These are phyloP conservation scores for Scenedesmus sp. DNA, from an alignment of 163 green algal genomes.

Conservation along the genomic window DNA sequence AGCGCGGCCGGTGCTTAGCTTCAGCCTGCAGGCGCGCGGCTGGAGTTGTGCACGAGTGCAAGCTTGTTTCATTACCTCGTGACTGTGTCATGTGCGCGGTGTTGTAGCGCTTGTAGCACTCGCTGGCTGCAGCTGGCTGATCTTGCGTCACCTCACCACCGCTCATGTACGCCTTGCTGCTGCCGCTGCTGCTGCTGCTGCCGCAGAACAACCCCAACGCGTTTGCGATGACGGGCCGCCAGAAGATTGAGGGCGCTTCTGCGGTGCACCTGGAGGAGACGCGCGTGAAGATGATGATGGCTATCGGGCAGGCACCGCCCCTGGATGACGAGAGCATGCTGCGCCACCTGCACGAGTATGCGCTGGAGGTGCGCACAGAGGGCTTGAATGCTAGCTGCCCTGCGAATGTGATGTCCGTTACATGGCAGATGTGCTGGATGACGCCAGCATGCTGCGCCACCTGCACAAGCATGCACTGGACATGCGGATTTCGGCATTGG, in stretches of 20 bases:
- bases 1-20: constrained; percentile 67
- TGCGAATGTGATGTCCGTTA: not conserved
- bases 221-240: constrained; percentile 81
- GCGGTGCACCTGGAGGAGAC: constrained; percentile 81
- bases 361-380: constrained; percentile 56
- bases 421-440: constrained; percentile 23
- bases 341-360: constrained; percentile 75
- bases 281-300: constrained; percentile 85
- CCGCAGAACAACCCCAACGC: constrained; percentile 72
- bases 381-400: not conserved
- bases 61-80: not conserved
- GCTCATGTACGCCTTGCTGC: not conserved
- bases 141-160: not conserved
- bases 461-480: constrained; percentile 72
- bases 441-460: constrained; percentile 75
- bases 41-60: not conserved
- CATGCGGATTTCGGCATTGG: not conserved
- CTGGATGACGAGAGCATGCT: constrained; percentile 77
- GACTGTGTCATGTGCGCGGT: too few relatives aligned
- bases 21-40: constrained; percentile 55
- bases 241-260: constrained; percentile 81
- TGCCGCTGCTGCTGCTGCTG: not conserved
- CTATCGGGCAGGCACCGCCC: constrained; percentile 81
- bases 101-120: too few relatives aligned
- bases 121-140: too few relatives aligned